These are phyloP conservation scores for Durotheca rogersii DNA, from an alignment of 495 filamentous ascomycete genomes.

Conservation along the genomic window DNA sequence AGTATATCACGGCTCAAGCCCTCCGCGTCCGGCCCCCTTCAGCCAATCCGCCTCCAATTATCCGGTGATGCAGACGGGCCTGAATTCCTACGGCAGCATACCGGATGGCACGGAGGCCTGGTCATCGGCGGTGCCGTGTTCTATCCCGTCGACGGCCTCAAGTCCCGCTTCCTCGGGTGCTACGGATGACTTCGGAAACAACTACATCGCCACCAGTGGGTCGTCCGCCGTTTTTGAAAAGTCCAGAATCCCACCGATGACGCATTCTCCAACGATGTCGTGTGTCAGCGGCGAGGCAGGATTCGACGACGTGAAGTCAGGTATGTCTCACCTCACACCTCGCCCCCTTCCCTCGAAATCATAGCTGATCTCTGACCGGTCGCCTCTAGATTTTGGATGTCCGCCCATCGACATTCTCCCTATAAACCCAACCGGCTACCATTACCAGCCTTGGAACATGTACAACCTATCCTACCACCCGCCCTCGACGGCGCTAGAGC, in stretches of 20 bases:
- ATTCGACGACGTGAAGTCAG: conserved; percentile 34
- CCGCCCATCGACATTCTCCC: conserved; percentile 25
- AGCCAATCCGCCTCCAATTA: conserved; percentile 24
- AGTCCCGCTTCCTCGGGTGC: conserved; percentile 44
- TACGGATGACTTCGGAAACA: conserved; percentile 41
- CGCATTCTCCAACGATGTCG: conserved; percentile 25
- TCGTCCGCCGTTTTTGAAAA: conserved; percentile 40
- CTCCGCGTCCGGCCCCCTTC: conserved; percentile 16
- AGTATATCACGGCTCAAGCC: conserved; percentile 22
- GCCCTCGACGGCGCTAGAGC: conserved; percentile 10
- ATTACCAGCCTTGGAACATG: conserved; percentile 33
- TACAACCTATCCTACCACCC: conserved; percentile 32
- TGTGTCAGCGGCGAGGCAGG: conserved; percentile 19
- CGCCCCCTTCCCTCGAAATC: background rate
- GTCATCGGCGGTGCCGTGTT: conserved; percentile 33
- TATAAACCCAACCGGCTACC: conserved; percentile 28
- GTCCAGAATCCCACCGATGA: conserved; percentile 22
- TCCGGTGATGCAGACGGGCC: conserved; percentile 27
- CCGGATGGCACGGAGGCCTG: conserved; percentile 40
- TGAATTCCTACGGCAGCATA: conserved; percentile 36
- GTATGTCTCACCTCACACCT: too few relatives aligned
- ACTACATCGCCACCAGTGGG: conserved; percentile 42
- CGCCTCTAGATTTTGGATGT: conserved; percentile 31
- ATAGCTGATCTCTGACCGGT: conserved; percentile 19
- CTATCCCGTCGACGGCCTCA: conserved; percentile 41